Conservation (phyloP, 306 rosid genomes). For the Pachyrhizus erosus region DNA sequence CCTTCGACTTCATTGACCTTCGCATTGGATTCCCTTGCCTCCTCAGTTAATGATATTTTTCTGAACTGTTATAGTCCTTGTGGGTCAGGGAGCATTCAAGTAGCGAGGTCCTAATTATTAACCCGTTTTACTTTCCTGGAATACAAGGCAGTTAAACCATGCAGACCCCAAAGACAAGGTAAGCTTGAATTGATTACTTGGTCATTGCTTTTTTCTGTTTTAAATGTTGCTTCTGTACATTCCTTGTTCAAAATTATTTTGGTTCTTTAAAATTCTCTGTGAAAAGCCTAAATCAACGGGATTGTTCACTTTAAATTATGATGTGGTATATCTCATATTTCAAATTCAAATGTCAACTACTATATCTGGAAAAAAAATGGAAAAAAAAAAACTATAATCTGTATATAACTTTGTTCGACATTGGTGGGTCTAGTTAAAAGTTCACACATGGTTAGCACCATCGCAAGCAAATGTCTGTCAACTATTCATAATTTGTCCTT, state of each 20-base stretch:
- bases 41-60: conserved; percentile 51
- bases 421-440: conserved; percentile 19
- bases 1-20: conserved; percentile 33
- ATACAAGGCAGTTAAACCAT: conserved; percentile 49
- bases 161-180: conserved; percentile 97
- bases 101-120: conserved; percentile 48
- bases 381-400: too few relatives aligned
- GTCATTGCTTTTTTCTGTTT: neutral
- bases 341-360: conserved; percentile 29
- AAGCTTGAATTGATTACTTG: conserved; percentile 46
- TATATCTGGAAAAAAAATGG: neutral
- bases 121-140: conserved; percentile 40
- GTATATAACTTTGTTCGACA: neutral
- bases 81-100: conserved; percentile 81
- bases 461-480: conserved; percentile 11
- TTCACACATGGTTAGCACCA: conserved; percentile 4
- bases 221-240: conserved; percentile 25
- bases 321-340: neutral
- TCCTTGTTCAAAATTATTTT: conserved; percentile 27
- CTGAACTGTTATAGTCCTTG: conserved; percentile 58
- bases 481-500: conserved; percentile 2
- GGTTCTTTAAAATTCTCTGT: neutral
- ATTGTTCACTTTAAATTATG: neutral
- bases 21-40: conserved; percentile 71
- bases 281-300: neutral